Evolutionary conservation across 73 alveolate species (phyloP), one percentile per base, ranked within the genome.

Genomic region (Stentor coeruleus): DNA sequence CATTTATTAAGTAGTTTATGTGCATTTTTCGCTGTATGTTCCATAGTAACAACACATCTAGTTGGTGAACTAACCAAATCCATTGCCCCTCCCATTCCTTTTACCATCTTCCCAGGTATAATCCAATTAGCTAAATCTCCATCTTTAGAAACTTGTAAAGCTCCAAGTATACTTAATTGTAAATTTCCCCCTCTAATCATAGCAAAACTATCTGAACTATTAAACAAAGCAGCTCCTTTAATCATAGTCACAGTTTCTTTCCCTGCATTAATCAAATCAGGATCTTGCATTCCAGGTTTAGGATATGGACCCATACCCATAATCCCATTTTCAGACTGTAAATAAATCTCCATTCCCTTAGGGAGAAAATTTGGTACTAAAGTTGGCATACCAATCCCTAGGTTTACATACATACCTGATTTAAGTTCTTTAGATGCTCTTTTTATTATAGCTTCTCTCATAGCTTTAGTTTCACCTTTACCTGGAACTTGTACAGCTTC

Each of bases 71-170:
- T 79, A 26, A 92, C 97, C 30, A 94, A 80, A 84, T 94, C 98
- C 98, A 94, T 94, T 1, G 97, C 97, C 40, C 97, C 97, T 35
- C 98, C 98, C 95, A 90, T 89, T 55, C 98, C 98, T 83, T 88
- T 92, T 15, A 95, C 98, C 94, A 94, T 74, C 87, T 95, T 95
- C 42, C 98, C 98, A 49, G 99, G 98, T 77, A 96, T 95, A 79
- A 96, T 92, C 98, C 99, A 96, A 81, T 95, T 96, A 73, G 99
- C 98, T 33, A 96, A 84, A 75, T 96, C 99, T n/a, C 99, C 98
- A 14, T 85, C 59, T 73, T 87, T 84, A 28, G 96, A 86, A 0
- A 96, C 97, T 90, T 96, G 87, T 77, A 94, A 76, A 42, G 93
- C 97, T 75, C 98, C 98, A 1, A 94, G 87, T 58, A 94, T 88